Conservation (phyloP, 75 land plant species). For the Chamaecyparis obtusa region DNA sequence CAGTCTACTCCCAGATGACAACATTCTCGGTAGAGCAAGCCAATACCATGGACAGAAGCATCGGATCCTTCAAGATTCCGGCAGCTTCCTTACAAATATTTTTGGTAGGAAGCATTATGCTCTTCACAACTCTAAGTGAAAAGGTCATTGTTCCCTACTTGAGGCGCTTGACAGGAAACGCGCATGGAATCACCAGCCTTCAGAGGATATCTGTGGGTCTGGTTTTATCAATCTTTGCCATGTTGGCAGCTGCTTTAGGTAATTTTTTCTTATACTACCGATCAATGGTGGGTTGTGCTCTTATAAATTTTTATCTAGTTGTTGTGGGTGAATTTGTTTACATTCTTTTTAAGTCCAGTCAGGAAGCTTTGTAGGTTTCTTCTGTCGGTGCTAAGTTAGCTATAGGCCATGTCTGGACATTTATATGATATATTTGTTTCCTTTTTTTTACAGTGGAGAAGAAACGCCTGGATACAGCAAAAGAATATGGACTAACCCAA, state of each 20-base stretch:
- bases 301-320: too few species aligned
- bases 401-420: slow-evolving; percentile 17
- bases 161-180: slow-evolving; percentile 42
- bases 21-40: slow-evolving; percentile 89
- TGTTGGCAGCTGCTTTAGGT: slow-evolving; percentile 45
- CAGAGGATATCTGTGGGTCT: slow-evolving; percentile 64
- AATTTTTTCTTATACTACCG: not conserved
- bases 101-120: slow-evolving; percentile 62
- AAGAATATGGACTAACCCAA: slow-evolving; percentile 37
- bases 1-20: slow-evolving; percentile 79
- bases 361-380: not conserved
- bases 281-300: not conserved
- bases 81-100: slow-evolving; percentile 72
- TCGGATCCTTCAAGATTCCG: slow-evolving; percentile 45
- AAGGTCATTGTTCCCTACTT: slow-evolving; percentile 56
- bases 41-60: slow-evolving; percentile 56
- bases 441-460: slow-evolving; percentile 21
- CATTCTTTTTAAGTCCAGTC: not conserved
- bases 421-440: not conserved
- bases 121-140: slow-evolving; percentile 73
- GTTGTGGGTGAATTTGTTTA: not conserved
- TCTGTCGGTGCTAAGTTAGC: slow-evolving; percentile 32
- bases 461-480: slow-evolving; percentile 29
- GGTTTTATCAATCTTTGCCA: slow-evolving; percentile 48
- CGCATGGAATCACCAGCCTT: slow-evolving; percentile 64